Conservation (phyloP, 768 basidiomycete species). For the Gyrodon lividus region DNA sequence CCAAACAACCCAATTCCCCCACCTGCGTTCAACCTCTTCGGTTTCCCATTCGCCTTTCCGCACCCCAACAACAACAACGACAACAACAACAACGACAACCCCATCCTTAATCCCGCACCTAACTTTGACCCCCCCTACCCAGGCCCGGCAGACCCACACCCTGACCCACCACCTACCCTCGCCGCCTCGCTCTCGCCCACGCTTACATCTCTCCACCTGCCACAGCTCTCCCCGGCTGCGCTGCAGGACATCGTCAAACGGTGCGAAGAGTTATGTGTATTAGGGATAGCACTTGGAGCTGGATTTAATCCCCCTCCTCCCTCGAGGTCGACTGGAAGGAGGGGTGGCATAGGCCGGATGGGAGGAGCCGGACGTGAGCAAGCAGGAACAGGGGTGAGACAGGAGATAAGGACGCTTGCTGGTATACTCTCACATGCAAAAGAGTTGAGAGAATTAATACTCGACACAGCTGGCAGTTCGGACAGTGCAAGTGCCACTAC, state of each 20-base stretch:
- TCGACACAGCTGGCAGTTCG: constrained; percentile 12
- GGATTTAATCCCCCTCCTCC: constrained; percentile 5
- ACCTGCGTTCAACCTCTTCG: constrained; percentile 1
- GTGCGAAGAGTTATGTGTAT: constrained; percentile 14
- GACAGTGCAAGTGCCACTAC: not conserved
- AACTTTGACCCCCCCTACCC: not conserved
- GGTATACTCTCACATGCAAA: constrained; percentile 15
- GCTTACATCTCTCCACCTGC: constrained; percentile 29
- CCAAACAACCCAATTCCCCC: not conserved
- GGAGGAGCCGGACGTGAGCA: not conserved
- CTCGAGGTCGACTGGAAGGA: not conserved
- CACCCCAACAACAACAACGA: constrained; percentile 3
- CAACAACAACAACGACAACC: no score
- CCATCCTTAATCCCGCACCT: constrained; percentile 1
- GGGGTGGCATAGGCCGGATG: not conserved
- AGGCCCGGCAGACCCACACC: constrained; percentile 18
- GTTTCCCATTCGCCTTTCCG: constrained; percentile 5
- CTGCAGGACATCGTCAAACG: constrained; percentile 22
- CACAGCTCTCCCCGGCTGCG: constrained; percentile 18
- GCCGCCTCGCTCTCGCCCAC: constrained; percentile 34
- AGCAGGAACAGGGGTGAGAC: not conserved
- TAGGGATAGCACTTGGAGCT: constrained; percentile 19
- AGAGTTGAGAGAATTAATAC: constrained; percentile 14
- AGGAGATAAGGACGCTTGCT: constrained; percentile 14
- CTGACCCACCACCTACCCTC: constrained; percentile 28